Evolutionary conservation across 1,284 basidiomycete genomes (phyloP), one percentile per base, ranked within the genome.

Genomic region (Filobasidium uniguttulatum): DNA sequence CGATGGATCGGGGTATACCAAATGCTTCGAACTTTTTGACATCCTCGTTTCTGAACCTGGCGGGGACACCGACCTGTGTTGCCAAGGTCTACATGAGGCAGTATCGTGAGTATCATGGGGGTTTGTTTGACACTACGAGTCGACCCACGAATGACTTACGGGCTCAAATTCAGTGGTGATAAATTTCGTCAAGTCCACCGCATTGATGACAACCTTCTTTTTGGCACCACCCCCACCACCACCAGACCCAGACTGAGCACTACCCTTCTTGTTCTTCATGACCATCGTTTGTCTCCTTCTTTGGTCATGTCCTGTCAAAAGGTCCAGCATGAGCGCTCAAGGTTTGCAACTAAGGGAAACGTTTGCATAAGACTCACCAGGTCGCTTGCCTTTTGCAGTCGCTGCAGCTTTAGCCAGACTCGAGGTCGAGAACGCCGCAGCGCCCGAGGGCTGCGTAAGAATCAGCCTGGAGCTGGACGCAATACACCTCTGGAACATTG

Each of bases 1-100:
- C 60, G 22, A 68, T 35, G 33, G 57, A 57, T 40, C 55, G 38
- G 1, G 65, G 64, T 10, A 69, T 58, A 37, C 68, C 67, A 45
- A 66, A 64, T 5, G 53, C 25, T 54, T 60, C 57, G 15, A 68
- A 38, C 33, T 57, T 48, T 17, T 61, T 59, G 50, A 59, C 61
- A 4, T 57, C 59, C 25, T 54, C 46, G 33, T 54, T 53, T 15
- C 60, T 53, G 50, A 65, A 65, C 6, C 58, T 55, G 5, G 60
- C 57, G 3, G 61, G 54, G 53, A 59, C 56, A 30, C 64, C 67
- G 20, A 62, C 55, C 53, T 64, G 55, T 17, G 52, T 33, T 2
- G 56, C 31, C 15, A 50, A 23, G 5, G 40, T 50, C 38, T 29
- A 40, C 36, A 20, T 15, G 35, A 14, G 19, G 33, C 4, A 37